These are phyloP conservation scores for Coemansia sp. DNA, from an alignment of 192 early-diverging fungal species.

Conservation along the genomic window DNA sequence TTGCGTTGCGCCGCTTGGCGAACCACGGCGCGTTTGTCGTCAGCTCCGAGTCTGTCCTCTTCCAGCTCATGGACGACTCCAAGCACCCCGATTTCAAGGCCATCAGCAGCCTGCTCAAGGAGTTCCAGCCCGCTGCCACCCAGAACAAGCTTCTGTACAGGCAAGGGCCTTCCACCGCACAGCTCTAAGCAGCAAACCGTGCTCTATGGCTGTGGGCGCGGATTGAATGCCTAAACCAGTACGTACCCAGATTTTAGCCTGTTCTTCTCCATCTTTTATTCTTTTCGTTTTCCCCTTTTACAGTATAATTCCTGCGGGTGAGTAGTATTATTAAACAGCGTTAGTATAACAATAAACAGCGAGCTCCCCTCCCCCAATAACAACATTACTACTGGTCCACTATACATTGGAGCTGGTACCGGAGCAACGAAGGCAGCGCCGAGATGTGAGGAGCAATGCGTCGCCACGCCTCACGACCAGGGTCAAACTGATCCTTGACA, in stretches of 20 bases:
- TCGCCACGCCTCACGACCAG: constrained; percentile 42
- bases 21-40: constrained; percentile 76
- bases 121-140: constrained; percentile 66
- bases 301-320: too few relatives aligned
- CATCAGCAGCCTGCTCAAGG: constrained; percentile 83
- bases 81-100: constrained; percentile 71
- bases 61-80: constrained; percentile 69
- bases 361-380: background rate
- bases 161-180: background rate
- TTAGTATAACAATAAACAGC: background rate
- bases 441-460: constrained; percentile 48
- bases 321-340: background rate
- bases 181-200: constrained; percentile 1
- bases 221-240: background rate
- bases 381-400: constrained; percentile 33
- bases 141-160: constrained; percentile 65
- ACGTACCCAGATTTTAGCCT: background rate
- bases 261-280: background rate
- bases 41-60: constrained; percentile 72
- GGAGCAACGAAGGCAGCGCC: constrained; percentile 34
- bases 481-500: constrained; percentile 54
- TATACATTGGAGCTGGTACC: constrained; percentile 49
- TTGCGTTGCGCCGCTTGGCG: constrained; percentile 70
- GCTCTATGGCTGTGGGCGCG: background rate
- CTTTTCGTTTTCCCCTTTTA: background rate